Evolutionary conservation across 257 asterid genomes (phyloP).

Genomic region (Galeopsis tetrahit): DNA sequence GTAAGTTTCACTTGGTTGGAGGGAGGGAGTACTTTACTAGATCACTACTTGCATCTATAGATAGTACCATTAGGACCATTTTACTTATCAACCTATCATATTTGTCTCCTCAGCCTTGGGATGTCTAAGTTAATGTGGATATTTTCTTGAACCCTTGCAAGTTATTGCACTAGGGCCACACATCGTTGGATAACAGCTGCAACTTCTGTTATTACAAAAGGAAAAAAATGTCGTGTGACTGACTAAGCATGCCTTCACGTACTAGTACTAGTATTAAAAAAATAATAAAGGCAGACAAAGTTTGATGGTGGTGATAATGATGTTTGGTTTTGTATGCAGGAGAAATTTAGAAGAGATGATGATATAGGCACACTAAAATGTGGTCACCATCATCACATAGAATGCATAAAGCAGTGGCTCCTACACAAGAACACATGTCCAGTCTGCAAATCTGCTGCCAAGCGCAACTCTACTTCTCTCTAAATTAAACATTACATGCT

Average conservation of each 20-base stretch:
- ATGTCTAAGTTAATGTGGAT: not conserved
- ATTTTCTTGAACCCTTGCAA: not conserved
- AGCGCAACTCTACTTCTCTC: conserved; percentile 29
- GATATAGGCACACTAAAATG: conserved; percentile 54
- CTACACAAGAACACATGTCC: conserved; percentile 62
- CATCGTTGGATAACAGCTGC: not conserved
- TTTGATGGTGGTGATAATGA: not conserved
- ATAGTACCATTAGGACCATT: not conserved
- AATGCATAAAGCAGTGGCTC: conserved; percentile 77
- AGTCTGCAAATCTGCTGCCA: conserved; percentile 55
- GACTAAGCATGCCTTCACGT: too few relatives aligned
- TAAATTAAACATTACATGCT: not conserved
- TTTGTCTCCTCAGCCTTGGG: not conserved
- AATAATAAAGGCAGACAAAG: conserved; percentile 3
- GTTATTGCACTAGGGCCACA: not conserved
- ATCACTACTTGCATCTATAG: not conserved
- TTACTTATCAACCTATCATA: not conserved
- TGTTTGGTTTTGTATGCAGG: conserved; percentile 42
- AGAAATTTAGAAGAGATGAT: conserved; percentile 40
- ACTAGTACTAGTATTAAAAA: not conserved
- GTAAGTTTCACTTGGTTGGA: too few relatives aligned
- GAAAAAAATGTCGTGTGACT: too few relatives aligned
- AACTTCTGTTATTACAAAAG: not conserved
- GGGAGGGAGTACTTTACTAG: not conserved
- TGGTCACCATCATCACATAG: conserved; percentile 63